phyloP scores from a whole-genome alignment of 208 protist genomes.

The Angomonas deanei region DNA sequence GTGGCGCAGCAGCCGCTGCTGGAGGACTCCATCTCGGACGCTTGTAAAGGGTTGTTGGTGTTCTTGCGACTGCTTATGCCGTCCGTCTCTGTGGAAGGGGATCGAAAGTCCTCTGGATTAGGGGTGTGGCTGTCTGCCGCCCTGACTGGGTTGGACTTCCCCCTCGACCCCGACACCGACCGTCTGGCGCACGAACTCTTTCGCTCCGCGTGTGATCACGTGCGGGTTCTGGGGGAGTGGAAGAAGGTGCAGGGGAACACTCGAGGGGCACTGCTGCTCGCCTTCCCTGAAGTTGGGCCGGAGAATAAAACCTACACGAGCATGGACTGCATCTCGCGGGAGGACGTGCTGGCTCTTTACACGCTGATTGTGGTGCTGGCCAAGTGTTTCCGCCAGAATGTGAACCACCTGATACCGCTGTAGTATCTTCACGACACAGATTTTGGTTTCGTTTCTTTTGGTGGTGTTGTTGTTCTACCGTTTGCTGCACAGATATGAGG shows the following conservation, averaged over 20 bases:
- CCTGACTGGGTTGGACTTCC: constrained; percentile 57
- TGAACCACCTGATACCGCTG: constrained; percentile 72
- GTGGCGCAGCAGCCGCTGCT: background rate
- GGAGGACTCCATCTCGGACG: background rate
- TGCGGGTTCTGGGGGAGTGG: constrained; percentile 46
- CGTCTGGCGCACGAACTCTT: constrained; percentile 67
- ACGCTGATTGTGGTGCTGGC: constrained; percentile 65
- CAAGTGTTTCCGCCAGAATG: constrained; percentile 78
- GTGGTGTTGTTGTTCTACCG: constrained; percentile 5
- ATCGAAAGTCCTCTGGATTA: constrained; percentile 27
- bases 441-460: too few relatives aligned
- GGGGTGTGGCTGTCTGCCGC: constrained; percentile 64
- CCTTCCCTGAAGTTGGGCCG: constrained; percentile 6
- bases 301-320: constrained; percentile 24
- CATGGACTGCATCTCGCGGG: constrained; percentile 32
- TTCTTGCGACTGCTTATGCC: constrained; percentile 51
- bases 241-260: constrained; percentile 30
- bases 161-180: constrained; percentile 76
- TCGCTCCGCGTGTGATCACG: constrained; percentile 49
- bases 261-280: constrained; percentile 35
- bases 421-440: constrained; percentile 23
- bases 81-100: background rate
- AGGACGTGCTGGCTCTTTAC: constrained; percentile 68
- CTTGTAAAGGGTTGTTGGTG: constrained; percentile 9
- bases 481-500: background rate